These are phyloP conservation scores for Nicotiana attenuata DNA, from an alignment of 257 asterid species.

Conservation along the genomic window DNA sequence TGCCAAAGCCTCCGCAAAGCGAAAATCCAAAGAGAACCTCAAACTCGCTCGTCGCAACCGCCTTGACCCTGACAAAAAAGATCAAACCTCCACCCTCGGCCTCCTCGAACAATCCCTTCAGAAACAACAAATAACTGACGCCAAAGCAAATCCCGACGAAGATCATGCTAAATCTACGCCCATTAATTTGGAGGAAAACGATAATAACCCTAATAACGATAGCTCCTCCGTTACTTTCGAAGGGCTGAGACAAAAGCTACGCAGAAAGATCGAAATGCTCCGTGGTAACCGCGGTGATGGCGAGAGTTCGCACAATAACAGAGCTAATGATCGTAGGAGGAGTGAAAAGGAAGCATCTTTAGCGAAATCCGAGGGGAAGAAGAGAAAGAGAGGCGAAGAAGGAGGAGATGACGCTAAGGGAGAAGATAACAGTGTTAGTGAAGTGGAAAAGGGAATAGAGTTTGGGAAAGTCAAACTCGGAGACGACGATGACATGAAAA, in stretches of 20 bases:
- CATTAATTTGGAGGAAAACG: conserved; percentile 28
- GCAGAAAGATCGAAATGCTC: conserved; percentile 54
- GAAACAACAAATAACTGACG: neutral
- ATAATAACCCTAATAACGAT: conserved; percentile 22
- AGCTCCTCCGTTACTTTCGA: conserved; percentile 58
- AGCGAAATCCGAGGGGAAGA: conserved; percentile 21
- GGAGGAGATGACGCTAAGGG: conserved; percentile 46
- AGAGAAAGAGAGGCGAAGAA: conserved; percentile 17
- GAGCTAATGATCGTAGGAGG: conserved; percentile 15
- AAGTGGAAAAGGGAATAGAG: conserved; percentile 41
- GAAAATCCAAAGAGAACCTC: conserved; percentile 50
- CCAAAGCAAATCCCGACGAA: neutral
- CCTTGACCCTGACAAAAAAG: conserved; percentile 66
- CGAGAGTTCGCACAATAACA: neutral
- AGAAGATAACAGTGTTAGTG: conserved; percentile 19
- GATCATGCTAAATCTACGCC: conserved; percentile 1
- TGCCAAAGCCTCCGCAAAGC: conserved; percentile 67
- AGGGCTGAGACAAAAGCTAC: conserved; percentile 53
- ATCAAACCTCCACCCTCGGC: conserved; percentile 43
- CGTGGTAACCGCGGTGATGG: conserved; percentile 61
- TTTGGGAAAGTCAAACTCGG: conserved; percentile 73
- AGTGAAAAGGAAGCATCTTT: conserved; percentile 16
- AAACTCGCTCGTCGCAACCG: conserved; percentile 75
- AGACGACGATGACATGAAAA: conserved; percentile 47
- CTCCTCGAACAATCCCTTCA: conserved; percentile 37